These are phyloP conservation scores for Fusarium nematophilum DNA, from an alignment of 2,329 filamentous ascomycete genomes.

Conservation along the genomic window DNA sequence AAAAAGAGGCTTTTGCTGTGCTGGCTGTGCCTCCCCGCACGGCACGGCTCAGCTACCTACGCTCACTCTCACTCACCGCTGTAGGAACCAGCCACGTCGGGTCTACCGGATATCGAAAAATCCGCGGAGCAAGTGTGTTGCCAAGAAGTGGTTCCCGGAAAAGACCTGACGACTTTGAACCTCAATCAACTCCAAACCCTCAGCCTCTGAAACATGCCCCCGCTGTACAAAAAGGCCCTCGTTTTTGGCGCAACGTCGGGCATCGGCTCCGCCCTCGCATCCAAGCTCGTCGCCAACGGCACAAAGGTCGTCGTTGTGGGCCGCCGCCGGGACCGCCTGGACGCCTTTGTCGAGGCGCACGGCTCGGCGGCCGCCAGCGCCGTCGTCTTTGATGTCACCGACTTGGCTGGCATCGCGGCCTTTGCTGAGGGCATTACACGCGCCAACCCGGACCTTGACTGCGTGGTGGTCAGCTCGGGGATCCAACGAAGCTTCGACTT, in stretches of 20 bases:
- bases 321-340: conserved; percentile 60
- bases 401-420: conserved; percentile 49
- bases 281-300: conserved; percentile 56
- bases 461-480: conserved; percentile 68
- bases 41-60: no score
- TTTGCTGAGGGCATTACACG: conserved; percentile 32
- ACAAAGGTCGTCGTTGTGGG: conserved; percentile 60
- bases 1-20: no score
- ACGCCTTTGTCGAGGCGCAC: conserved; percentile 58
- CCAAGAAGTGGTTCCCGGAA: no score
- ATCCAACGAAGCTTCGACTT: conserved; percentile 58
- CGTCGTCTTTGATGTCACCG: conserved; percentile 57
- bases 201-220: no score
- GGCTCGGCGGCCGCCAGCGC: conserved; percentile 52
- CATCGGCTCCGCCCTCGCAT: conserved; percentile 45
- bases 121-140: no score
- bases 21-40: no score
- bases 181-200: background rate
- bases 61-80: no score
- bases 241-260: conserved; percentile 54
- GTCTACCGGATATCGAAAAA: no score
- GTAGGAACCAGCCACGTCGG: no score
- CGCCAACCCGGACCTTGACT: conserved; percentile 49
- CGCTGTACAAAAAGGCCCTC: conserved; percentile 49
- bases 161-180: background rate